phyloP scores from a whole-genome alignment of 2,329 filamentous ascomycete species.

The Claviceps africana region DNA sequence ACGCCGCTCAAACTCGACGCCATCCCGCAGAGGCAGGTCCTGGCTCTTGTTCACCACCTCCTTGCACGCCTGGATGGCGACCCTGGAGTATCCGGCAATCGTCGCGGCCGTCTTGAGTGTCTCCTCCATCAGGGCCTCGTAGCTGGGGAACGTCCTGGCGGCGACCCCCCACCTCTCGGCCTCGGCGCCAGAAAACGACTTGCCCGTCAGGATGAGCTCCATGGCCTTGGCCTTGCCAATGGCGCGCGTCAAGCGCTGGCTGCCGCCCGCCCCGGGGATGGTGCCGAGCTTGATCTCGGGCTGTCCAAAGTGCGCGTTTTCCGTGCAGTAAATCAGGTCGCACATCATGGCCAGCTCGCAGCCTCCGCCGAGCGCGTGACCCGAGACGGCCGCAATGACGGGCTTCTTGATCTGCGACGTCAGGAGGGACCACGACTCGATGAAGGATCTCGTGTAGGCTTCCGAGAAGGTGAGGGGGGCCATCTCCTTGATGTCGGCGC shows the following conservation, averaged over 20 bases:
- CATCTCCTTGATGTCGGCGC: slow-evolving; percentile 99
- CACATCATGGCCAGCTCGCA: slow-evolving; percentile 98
- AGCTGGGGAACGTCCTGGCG: slow-evolving; percentile 62
- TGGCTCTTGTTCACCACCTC: slow-evolving; percentile 99
- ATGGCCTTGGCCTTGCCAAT: slow-evolving; percentile 77
- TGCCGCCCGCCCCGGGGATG: slow-evolving; percentile 83
- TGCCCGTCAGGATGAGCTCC: slow-evolving; percentile 81
- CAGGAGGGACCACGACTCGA: slow-evolving; percentile 84
- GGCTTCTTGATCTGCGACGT: slow-evolving; percentile 81
- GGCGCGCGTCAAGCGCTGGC: slow-evolving; percentile 71
- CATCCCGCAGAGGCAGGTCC: slow-evolving; percentile 73
- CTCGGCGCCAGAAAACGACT: slow-evolving; percentile 69
- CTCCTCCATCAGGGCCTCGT: slow-evolving; percentile 70
- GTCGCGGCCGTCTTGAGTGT: slow-evolving; percentile 73
- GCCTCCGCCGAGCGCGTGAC: slow-evolving; percentile 85
- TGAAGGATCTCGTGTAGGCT: slow-evolving; percentile 84
- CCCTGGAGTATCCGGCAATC: slow-evolving; percentile 72
- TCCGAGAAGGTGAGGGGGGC: slow-evolving; percentile 75
- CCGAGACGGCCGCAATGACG: slow-evolving; percentile 85
- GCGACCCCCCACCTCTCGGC: slow-evolving; percentile 86
- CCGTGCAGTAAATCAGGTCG: slow-evolving; percentile 84
- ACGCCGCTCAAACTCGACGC: slow-evolving; percentile 86
- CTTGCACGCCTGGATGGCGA: slow-evolving; percentile 83
- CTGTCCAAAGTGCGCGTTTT: slow-evolving; percentile 81
- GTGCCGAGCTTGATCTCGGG: slow-evolving; percentile 93